These are phyloP conservation scores for Scheffersomyces titani DNA, from an alignment of 1,139 yeast species.

Conservation along the genomic window DNA sequence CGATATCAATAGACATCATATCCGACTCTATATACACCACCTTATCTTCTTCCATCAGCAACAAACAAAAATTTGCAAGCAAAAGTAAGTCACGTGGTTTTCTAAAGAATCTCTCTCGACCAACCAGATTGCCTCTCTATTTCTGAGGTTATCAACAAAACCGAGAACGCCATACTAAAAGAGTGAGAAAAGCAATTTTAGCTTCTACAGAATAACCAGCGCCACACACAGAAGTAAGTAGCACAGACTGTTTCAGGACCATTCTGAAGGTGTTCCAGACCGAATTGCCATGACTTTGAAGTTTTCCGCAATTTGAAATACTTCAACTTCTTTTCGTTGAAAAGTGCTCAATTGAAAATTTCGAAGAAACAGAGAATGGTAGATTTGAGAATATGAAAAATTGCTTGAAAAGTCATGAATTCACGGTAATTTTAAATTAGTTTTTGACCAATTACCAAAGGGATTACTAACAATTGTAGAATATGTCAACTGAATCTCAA, in stretches of 20 bases:
- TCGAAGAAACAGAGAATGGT: background rate
- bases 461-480: background rate
- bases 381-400: background rate
- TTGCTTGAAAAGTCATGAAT: background rate
- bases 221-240: background rate
- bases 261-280: background rate
- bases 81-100: background rate
- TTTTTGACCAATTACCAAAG: background rate
- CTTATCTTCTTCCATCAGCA: background rate
- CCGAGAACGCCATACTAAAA: background rate
- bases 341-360: background rate
- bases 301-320: background rate
- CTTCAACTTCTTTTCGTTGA: background rate
- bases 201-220: background rate
- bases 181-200: background rate
- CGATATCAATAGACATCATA: too few species aligned
- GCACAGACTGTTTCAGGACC: background rate
- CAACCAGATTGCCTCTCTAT: background rate
- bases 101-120: background rate
- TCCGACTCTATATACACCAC: too few species aligned
- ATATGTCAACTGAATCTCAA: conserved; percentile 13
- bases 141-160: background rate
- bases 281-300: background rate
- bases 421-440: background rate
- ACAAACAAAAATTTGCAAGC: background rate